Conservation (phyloP, 805 yeast genomes). For the Candida argentea region DNA sequence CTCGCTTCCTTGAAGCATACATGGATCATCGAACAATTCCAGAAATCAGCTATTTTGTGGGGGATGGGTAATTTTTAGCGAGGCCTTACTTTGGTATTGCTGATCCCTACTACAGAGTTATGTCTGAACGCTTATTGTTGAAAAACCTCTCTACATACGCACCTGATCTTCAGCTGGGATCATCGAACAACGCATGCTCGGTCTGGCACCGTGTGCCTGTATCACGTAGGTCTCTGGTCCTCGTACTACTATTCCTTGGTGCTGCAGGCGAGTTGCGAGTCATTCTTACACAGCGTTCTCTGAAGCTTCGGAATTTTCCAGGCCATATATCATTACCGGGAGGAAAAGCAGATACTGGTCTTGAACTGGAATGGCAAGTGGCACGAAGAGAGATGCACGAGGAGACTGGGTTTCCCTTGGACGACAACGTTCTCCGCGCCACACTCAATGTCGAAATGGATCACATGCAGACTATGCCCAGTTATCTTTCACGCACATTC, state of each 20-base stretch:
- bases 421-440: constrained; percentile 31
- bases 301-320: constrained; percentile 59
- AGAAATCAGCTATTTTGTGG: too few species aligned
- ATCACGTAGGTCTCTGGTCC: constrained; percentile 66
- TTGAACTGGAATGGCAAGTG: constrained; percentile 59
- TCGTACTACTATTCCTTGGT: constrained; percentile 65
- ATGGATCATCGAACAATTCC: too few species aligned
- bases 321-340: constrained; percentile 94
- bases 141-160: constrained; percentile 22
- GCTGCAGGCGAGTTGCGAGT: constrained; percentile 67
- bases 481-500: constrained; percentile 73
- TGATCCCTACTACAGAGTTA: background rate
- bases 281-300: constrained; percentile 67
- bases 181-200: constrained; percentile 17
- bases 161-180: constrained; percentile 23
- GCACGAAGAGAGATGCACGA: constrained; percentile 81
- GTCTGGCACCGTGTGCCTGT: constrained; percentile 62
- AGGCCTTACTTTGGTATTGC: too few species aligned
- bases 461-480: constrained; percentile 55
- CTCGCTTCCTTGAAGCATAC: too few species aligned
- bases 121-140: constrained; percentile 11
- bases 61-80: too few species aligned
- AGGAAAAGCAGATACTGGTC: constrained; percentile 70
- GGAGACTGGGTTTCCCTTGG: constrained; percentile 65
- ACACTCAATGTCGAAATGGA: constrained; percentile 51